Evolutionary conservation across 257 asterid genomes (phyloP), one percentile per base, ranked within the genome.

Genomic region (Haberlea rhodopensis): DNA sequence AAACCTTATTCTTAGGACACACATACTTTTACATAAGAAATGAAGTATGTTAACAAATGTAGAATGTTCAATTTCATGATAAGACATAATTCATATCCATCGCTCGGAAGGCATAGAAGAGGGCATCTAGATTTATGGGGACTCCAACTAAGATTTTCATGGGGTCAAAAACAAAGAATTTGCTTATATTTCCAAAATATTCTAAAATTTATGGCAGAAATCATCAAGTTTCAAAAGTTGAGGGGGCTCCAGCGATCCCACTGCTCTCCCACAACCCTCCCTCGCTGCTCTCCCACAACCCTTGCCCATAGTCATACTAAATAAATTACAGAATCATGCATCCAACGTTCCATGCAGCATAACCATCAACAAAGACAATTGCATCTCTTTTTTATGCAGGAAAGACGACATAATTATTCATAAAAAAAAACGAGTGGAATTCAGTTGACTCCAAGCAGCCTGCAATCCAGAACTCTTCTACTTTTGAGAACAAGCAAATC

Each of bases 271-370:
- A n/a, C n/a, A n/a, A n/a, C n/a, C n/a, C n/a, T n/a, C n/a, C n/a
- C n/a, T n/a, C n/a, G n/a, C 11, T 18, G 24, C 19, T 49, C 11
- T 57, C 49, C 16, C 1, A n/a, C n/a, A 43, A 37, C 22, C 1
- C 13, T 22, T 13, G 8, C 56, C n/a, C 58, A 59, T 32, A 16
- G 20, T 26, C 19, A 16, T 51, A 20, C 32, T 24, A 43, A 25
- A 25, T 18, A n/a, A 57, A 22, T 37, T 55, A n/a, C 56, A 49
- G 18, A 29, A 56, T 61, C 49, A 24, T 53, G 52, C 69, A 67
- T 67, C 65, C 57, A n/a, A 5, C 53, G 31, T 57, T 53, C 51
- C 46, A 25, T 24, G 18, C 7, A 8, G 21, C 5, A 48, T 29
- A 34, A 29, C 29, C 10, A 18, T 34, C 11, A 28, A 19, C 48